phyloP scores from a whole-genome alignment of 768 basidiomycete genomes.

The Leccinum rimulosum region DNA sequence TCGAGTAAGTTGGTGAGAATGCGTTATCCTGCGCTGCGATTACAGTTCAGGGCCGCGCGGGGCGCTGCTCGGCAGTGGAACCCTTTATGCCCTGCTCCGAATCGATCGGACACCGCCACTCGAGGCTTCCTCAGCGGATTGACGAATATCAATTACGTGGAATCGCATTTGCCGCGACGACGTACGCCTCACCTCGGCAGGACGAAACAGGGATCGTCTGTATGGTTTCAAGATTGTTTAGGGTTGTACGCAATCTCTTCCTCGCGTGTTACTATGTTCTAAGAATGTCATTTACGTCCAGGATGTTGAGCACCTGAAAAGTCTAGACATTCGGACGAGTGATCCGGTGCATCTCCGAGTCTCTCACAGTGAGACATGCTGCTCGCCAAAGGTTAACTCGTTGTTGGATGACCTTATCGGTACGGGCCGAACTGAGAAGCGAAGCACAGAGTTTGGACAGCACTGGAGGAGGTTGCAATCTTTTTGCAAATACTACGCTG shows the following conservation, averaged over 20 bases:
- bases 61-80: neutral
- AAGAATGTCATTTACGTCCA: neutral
- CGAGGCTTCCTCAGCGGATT: neutral
- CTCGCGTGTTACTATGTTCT: neutral
- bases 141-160: slow-evolving; percentile 1
- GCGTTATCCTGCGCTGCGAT: slow-evolving; percentile 17
- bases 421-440: neutral
- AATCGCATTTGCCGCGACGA: neutral
- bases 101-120: slow-evolving; percentile 23
- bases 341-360: neutral
- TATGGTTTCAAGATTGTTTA: neutral
- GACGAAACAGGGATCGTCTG: neutral
- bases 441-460: neutral
- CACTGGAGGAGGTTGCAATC: neutral
- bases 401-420: slow-evolving; percentile 2
- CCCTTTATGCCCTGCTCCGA: slow-evolving; percentile 15
- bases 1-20: slow-evolving; percentile 17
- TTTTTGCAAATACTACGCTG: neutral
- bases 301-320: neutral
- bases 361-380: neutral
- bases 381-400: neutral
- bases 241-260: neutral
- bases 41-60: slow-evolving; percentile 12
- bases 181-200: neutral
- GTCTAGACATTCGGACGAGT: neutral